These are phyloP conservation scores for Ceratobasidium sp. DNA, from an alignment of 1,284 basidiomycete genomes.

Conservation along the genomic window DNA sequence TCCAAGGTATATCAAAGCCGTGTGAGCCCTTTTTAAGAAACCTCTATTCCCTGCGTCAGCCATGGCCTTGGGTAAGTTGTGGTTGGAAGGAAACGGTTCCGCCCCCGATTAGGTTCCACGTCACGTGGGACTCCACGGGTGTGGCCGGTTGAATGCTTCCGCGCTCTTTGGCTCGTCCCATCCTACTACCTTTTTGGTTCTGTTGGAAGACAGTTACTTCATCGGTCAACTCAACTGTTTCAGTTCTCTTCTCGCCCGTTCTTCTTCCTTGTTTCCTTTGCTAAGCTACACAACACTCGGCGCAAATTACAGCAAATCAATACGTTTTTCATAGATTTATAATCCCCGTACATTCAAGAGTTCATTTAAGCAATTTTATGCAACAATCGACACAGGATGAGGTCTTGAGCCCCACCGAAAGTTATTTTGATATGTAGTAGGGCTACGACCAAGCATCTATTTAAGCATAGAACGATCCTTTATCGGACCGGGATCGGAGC, in stretches of 20 bases:
- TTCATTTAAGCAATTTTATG: no score
- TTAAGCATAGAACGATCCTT: conserved; percentile 1
- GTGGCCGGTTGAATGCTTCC: no score
- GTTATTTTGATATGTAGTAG: background rate
- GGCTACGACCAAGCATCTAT: background rate
- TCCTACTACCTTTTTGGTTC: no score
- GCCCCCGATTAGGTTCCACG: background rate
- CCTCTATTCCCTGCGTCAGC: conserved; percentile 43
- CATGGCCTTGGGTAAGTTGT: conserved; percentile 11
- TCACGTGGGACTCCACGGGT: background rate
- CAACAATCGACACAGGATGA: background rate
- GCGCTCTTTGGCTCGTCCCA: no score
- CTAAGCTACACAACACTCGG: no score
- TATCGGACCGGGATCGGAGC: background rate
- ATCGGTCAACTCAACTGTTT: no score
- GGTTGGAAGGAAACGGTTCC: background rate
- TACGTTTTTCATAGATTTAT: no score
- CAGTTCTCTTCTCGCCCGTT: no score
- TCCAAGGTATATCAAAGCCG: conserved; percentile 61
- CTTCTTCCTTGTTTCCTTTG: no score
- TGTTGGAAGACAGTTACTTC: no score
- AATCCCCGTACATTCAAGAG: no score
- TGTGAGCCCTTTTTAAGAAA: conserved; percentile 58
- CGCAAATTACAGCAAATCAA: no score
- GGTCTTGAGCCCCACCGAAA: background rate